Evolutionary conservation across 306 rosid species (phyloP), one percentile per base, ranked within the genome.

Genomic region (Trichosanthes truncata): DNA sequence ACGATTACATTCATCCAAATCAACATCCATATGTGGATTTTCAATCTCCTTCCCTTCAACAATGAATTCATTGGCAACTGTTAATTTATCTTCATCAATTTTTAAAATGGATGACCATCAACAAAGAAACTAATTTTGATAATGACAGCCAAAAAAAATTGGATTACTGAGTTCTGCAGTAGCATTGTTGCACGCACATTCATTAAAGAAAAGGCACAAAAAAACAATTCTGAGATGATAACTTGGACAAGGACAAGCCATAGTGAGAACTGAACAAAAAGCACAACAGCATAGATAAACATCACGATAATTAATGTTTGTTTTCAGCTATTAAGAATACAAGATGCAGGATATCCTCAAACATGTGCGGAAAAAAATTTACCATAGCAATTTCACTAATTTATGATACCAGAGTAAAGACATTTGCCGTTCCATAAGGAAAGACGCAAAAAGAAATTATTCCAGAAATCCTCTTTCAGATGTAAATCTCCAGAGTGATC

Each of bases 21-120:
- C 90, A 72, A 71, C 84, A 72, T 84, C 87, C 80, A 72, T 84
- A 78, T 83, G 83, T 53, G 87, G 85, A 76, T 78, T 75, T 46
- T 83, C 82, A 82, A 60, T 57, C 63, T 85, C 85, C 78, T 85
- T 85, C 21, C 52, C 77, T 75, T 65, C 78, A 55, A 81, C 76
- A 25, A 80, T 51, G 77, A 77, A 81, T 78, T 62, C 88, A 83
- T 84, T 82, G 81, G 78, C 66, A 77, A 80, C 93, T 81, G 84
- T 31, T 82, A 85, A 79, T 14, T 26, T 26, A 48, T 8, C 59
- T 74, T 48, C 40, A 18, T 46, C 17, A n/a, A 21, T 43, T 74
- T 6, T 73, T 82, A 56, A 2, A 74, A 78, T 78, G 80, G 45
- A 78, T 59, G 69, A 61, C 41, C 25, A 21, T 52, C 66, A 51